Conservation (phyloP, 1,284 basidiomycete species). For the Schizophyllum amplum region DNA sequence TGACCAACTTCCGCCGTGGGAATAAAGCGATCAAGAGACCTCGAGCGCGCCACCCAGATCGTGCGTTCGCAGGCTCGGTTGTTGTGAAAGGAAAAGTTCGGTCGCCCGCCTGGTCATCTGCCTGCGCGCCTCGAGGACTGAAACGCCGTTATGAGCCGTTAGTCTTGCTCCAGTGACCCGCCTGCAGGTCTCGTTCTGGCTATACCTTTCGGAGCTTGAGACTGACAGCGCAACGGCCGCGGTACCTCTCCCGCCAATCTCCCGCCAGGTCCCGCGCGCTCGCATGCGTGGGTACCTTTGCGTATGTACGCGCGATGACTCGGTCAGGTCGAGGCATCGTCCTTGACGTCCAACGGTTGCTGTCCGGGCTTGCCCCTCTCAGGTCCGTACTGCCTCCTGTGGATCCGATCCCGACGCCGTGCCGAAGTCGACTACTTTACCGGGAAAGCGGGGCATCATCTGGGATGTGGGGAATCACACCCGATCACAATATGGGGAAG, state of each 20-base stretch:
- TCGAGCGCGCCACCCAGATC: not conserved
- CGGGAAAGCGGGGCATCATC: no score
- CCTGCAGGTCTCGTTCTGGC: not conserved
- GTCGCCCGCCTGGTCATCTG: not conserved
- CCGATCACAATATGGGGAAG: no score
- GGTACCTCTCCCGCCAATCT: not conserved
- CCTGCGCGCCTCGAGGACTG: not conserved
- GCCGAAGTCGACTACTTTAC: no score
- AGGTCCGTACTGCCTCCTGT: no score
- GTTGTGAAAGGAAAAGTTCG: not conserved
- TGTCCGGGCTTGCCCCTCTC: no score
- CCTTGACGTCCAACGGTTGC: no score
- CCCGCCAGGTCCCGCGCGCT: not conserved
- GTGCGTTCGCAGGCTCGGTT: not conserved
- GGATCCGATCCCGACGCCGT: no score
- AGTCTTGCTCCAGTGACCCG: not conserved
- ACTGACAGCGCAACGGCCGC: not conserved
- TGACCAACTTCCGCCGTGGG: not conserved
- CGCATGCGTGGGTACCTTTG: no score
- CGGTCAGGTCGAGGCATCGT: no score
- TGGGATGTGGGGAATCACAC: no score
- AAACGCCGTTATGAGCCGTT: not conserved
- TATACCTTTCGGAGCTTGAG: not conserved
- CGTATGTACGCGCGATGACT: not conserved
- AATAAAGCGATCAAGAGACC: not conserved